Percentiles rank a stretch among this genome's conserved stretches.
phyloP scores from a whole-genome alignment of 805 yeast species.

The baker's yeast (Saccharomyces cerevisiae) region DNA sequence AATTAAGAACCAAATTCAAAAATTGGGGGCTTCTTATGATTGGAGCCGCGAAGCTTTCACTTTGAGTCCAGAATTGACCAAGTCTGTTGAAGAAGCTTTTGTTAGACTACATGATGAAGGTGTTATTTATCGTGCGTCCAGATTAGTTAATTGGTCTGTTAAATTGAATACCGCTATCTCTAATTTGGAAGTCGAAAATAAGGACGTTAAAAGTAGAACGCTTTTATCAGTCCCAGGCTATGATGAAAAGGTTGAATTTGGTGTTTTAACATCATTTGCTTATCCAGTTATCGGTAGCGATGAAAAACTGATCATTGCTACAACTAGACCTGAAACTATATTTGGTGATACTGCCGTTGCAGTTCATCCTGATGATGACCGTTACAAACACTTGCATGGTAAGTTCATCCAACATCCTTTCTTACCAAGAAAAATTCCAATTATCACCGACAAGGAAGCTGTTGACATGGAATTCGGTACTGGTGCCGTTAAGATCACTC shows the following conservation, averaged over 20 bases:
- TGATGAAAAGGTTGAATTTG: conserved; percentile 85
- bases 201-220: conserved; percentile 78
- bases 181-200: conserved; percentile 91
- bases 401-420: conserved; percentile 87
- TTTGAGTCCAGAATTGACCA: conserved; percentile 64
- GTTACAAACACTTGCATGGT: conserved; percentile 93
- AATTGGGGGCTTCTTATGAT: conserved; percentile 93
- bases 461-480: conserved; percentile 99
- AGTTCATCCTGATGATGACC: conserved; percentile 88
- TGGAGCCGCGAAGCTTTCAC: conserved; percentile 95
- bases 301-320: conserved; percentile 85
- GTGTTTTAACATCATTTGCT: conserved; percentile 92
- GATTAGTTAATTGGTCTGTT: conserved; percentile 95
- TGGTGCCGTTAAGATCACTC: conserved; percentile 98
- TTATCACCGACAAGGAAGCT: conserved; percentile 81
- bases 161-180: conserved; percentile 91
- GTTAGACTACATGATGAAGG: conserved; percentile 91
- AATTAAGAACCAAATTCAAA: conserved; percentile 75
- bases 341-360: conserved; percentile 98
- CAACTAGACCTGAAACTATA: conserved; percentile 97
- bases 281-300: conserved; percentile 80
- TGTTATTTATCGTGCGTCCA: conserved; percentile 83
- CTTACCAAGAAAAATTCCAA: conserved; percentile 75
- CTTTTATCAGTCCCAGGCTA: conserved; percentile 80
- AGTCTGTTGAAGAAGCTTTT: conserved; percentile 85